A percentile compares a stretch with the other conserved stretches of the same genome.
Evolutionary conservation across 305 asterid genomes (phyloP).

Genomic region (Rubia peregrina): DNA sequence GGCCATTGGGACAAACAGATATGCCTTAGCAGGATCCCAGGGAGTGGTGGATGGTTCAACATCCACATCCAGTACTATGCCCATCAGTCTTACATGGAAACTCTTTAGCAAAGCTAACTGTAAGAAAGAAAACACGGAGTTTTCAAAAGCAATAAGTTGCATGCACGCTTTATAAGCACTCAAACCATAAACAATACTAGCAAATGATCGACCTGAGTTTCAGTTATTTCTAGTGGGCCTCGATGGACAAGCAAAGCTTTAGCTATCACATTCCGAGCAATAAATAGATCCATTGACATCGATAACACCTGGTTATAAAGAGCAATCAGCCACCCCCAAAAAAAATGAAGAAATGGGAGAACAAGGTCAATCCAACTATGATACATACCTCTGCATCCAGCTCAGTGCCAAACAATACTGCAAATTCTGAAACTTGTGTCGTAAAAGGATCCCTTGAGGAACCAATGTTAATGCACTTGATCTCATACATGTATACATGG

Average conservation of each 20-base stretch:
- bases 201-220: slow-evolving; percentile 55
- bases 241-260: slow-evolving; percentile 65
- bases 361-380: not conserved
- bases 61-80: slow-evolving; percentile 98
- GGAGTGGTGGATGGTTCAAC: slow-evolving; percentile 98
- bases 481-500: slow-evolving; percentile 66
- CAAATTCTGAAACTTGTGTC: slow-evolving; percentile 84
- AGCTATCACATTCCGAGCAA: slow-evolving; percentile 81
- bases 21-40: slow-evolving; percentile 95
- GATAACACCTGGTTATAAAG: slow-evolving; percentile 58
- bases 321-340: slow-evolving; percentile 22
- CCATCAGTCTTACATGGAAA: slow-evolving; percentile 97
- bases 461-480: slow-evolving; percentile 72
- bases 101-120: slow-evolving; percentile 78
- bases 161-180: slow-evolving; percentile 16
- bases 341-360: not conserved
- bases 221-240: slow-evolving; percentile 57
- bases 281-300: slow-evolving; percentile 86
- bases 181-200: slow-evolving; percentile 14
- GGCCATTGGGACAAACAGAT: slow-evolving; percentile 71
- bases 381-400: slow-evolving; percentile 85
- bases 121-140: slow-evolving; percentile 20
- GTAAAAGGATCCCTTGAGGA: slow-evolving; percentile 76
- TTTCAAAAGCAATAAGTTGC: slow-evolving; percentile 17
- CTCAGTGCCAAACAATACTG: slow-evolving; percentile 79